Conservation (phyloP, 2,329 filamentous ascomycete genomes). For the Fusarium virguliforme region DNA sequence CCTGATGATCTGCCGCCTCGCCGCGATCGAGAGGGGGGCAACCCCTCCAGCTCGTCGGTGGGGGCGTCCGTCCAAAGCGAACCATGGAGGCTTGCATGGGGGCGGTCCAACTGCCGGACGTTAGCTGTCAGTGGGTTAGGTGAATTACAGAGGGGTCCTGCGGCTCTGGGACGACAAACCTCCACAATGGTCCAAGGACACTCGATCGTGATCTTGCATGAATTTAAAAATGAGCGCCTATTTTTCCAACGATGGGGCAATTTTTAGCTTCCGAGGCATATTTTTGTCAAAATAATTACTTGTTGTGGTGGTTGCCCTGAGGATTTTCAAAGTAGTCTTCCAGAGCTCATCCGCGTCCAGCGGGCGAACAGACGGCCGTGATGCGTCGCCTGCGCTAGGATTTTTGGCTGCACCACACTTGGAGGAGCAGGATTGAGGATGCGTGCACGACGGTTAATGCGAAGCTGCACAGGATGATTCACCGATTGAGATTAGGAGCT, state of each 20-base stretch:
- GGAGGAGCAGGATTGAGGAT: fast-evolving
- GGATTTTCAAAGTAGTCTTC: conserved; percentile 10
- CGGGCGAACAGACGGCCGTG: background rate
- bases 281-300: conserved; percentile 12
- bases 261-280: conserved; percentile 21
- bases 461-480: too few relatives aligned
- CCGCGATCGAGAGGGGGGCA: conserved; percentile 5
- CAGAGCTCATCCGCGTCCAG: conserved; percentile 8
- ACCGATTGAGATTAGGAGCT: background rate
- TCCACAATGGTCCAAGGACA: conserved; percentile 16
- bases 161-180: conserved; percentile 21
- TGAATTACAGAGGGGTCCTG: conserved; percentile 7
- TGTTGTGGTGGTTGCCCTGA: conserved; percentile 43
- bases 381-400: background rate
- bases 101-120: background rate
- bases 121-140: conserved; percentile 26
- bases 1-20: conserved; percentile 37
- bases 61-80: background rate
- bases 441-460: fast-evolving
- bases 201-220: conserved; percentile 31
- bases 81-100: background rate
- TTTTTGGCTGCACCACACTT: background rate
- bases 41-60: background rate
- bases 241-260: background rate
- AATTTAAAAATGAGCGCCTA: conserved; percentile 4